Conservation (phyloP, 208 protist genomes). For the Leishmania gerbilli region DNA sequence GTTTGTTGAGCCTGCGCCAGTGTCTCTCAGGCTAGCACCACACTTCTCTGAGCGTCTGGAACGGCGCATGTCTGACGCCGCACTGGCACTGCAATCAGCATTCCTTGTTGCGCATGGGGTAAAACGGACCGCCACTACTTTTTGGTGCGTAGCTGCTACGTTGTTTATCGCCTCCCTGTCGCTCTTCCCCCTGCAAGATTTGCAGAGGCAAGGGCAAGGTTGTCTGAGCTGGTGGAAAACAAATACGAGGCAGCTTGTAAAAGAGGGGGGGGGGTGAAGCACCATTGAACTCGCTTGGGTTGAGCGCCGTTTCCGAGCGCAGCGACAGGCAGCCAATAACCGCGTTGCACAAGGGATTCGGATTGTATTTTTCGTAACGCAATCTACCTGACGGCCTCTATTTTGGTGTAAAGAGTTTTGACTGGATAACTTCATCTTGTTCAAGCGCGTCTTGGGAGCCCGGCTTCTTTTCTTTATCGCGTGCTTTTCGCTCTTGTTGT, state of each 20-base stretch:
- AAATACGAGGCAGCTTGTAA: neutral
- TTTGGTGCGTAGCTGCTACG: too few relatives aligned
- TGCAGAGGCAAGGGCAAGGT: neutral
- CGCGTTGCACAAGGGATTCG: neutral
- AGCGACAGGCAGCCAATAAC: neutral
- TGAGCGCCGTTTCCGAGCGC: neutral
- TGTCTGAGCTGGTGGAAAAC: neutral
- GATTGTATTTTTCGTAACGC: neutral
- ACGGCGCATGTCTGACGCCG: too few relatives aligned
- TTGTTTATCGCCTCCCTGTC: too few relatives aligned
- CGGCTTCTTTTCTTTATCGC: neutral
- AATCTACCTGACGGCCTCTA: neutral
- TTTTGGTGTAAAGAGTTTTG: neutral
- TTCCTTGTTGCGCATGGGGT: too few relatives aligned
- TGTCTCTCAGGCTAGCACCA: neutral
- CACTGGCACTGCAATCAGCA: too few relatives aligned
- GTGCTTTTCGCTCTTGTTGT: neutral
- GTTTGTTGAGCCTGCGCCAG: neutral
- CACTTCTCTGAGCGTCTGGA: neutral
- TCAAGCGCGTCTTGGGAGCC: neutral
- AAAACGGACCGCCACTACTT: too few relatives aligned
- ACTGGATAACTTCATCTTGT: neutral
- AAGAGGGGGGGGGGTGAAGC: neutral
- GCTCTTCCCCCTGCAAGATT: too few relatives aligned
- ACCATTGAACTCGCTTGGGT: neutral